Conservation (phyloP, 148 eudicot species). For the Chenopodium suecicum region DNA sequence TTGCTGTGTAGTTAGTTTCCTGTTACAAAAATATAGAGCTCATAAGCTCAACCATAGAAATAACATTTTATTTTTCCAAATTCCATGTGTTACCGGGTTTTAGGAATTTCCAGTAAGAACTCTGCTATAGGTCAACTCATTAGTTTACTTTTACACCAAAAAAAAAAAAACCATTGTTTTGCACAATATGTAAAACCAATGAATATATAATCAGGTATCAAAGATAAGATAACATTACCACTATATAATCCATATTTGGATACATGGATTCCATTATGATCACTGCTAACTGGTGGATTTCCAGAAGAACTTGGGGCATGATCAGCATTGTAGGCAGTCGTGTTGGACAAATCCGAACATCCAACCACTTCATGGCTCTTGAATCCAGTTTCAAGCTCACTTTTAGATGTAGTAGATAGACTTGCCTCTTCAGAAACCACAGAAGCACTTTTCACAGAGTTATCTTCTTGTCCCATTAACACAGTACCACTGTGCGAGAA, state of each 20-base stretch:
- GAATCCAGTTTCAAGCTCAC: slow-evolving; percentile 29
- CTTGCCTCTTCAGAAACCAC: slow-evolving; percentile 30
- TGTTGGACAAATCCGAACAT: slow-evolving; percentile 21
- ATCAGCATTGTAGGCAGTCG: slow-evolving; percentile 17
- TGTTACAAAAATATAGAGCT: neutral
- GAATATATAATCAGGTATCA: neutral
- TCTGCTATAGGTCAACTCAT: neutral
- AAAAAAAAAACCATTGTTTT: neutral
- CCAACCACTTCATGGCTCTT: slow-evolving; percentile 30
- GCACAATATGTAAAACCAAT: neutral
- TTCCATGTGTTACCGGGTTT: too few species aligned
- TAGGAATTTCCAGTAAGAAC: too few species aligned
- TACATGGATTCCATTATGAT: slow-evolving; percentile 28
- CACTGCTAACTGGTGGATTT: slow-evolving; percentile 24
- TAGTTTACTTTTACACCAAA: neutral
- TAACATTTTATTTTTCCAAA: too few species aligned
- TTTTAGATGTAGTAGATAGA: slow-evolving; percentile 24
- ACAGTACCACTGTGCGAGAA: slow-evolving; percentile 44
- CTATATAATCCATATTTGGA: slow-evolving; percentile 25
- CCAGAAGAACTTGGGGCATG: slow-evolving; percentile 29
- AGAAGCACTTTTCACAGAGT: slow-evolving; percentile 20
- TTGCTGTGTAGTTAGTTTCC: neutral
- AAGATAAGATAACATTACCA: slow-evolving; percentile 33
- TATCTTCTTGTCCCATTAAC: slow-evolving; percentile 32
- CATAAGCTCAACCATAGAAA: too few species aligned